Conservation (phyloP, 257 asterid species). For the Coffea canephora region DNA sequence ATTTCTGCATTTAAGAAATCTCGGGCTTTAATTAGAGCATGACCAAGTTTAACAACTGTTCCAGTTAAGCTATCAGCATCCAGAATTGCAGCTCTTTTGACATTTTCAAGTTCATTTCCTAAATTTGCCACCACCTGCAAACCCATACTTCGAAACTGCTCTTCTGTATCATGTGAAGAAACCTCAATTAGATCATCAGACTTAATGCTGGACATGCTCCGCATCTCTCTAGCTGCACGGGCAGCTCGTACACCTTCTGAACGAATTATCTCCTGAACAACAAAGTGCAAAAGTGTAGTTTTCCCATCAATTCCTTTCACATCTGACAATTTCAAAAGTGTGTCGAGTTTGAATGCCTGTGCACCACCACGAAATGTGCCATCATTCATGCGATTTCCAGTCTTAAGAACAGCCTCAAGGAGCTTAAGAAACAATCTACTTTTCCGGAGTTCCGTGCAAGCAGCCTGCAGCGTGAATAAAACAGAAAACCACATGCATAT, state of each 20-base stretch:
- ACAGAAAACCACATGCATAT: too few species aligned
- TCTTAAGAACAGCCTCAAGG: conserved; percentile 94
- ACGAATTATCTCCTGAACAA: conserved; percentile 83
- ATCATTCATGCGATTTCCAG: conserved; percentile 91
- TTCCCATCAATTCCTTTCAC: conserved; percentile 91
- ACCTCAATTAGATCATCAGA: conserved; percentile 46
- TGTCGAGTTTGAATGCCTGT: conserved; percentile 92
- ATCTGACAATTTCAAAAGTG: conserved; percentile 76
- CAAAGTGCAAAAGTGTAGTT: conserved; percentile 84
- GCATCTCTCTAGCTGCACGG: conserved; percentile 46
- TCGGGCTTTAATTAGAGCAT: conserved; percentile 47
- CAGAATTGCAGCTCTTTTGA: conserved; percentile 62
- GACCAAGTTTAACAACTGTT: conserved; percentile 54
- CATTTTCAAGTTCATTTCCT: conserved; percentile 68
- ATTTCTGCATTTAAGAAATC: conserved; percentile 57
- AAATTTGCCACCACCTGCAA: conserved; percentile 66
- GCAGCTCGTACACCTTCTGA: conserved; percentile 86
- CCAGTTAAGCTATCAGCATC: conserved; percentile 65
- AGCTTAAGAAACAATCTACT: conserved; percentile 86
- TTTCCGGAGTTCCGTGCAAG: conserved; percentile 74
- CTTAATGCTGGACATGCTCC: conserved; percentile 42
- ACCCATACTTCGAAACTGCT: conserved; percentile 54
- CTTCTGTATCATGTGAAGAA: conserved; percentile 44
- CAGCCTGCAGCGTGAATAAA: conserved; percentile 56
- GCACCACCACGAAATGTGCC: conserved; percentile 98